Evolutionary conservation across 225 moss, liverwort and hornwort species (phyloP).

Genomic region (Sphagnum contortum): DNA sequence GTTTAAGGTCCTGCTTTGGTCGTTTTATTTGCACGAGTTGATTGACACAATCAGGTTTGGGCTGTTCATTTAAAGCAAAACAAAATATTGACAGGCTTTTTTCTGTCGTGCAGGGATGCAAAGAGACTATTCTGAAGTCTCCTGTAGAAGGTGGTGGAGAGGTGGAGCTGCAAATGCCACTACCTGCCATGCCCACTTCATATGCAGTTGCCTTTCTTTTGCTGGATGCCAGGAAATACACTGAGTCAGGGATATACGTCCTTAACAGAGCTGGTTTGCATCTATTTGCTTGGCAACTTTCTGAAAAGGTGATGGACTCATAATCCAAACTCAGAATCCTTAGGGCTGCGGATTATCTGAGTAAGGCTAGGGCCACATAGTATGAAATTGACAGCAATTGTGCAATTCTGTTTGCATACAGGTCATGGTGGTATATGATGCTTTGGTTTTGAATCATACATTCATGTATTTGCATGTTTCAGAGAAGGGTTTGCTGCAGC

Average conservation of each 20-base stretch:
- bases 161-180: slow-evolving; percentile 73
- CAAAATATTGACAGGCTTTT: background rate
- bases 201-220: slow-evolving; percentile 79
- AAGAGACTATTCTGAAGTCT: slow-evolving; percentile 69
- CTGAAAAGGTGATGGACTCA: slow-evolving; percentile 45
- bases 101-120: slow-evolving; percentile 53
- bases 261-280: slow-evolving; percentile 74
- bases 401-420: slow-evolving; percentile 23
- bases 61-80: too few relatives aligned
- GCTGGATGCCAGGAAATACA: slow-evolving; percentile 82
- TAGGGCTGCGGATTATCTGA: background rate
- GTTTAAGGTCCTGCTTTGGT: too few relatives aligned
- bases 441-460: slow-evolving; percentile 59
- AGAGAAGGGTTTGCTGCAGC: slow-evolving; percentile 91
- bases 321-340: background rate
- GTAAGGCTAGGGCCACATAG: background rate
- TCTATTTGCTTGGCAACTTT: slow-evolving; percentile 73
- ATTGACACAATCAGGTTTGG: too few relatives aligned
- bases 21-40: too few relatives aligned
- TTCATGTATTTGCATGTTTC: slow-evolving; percentile 71
- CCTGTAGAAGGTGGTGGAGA: slow-evolving; percentile 74
- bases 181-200: slow-evolving; percentile 92
- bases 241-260: slow-evolving; percentile 73
- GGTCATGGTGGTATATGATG: slow-evolving; percentile 75
- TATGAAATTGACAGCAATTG: slow-evolving; percentile 1